A percentile compares a stretch with the other conserved stretches of the same genome.
phyloP scores from a whole-genome alignment of 179 eudicot genomes.

The Beta lomatogona region DNA sequence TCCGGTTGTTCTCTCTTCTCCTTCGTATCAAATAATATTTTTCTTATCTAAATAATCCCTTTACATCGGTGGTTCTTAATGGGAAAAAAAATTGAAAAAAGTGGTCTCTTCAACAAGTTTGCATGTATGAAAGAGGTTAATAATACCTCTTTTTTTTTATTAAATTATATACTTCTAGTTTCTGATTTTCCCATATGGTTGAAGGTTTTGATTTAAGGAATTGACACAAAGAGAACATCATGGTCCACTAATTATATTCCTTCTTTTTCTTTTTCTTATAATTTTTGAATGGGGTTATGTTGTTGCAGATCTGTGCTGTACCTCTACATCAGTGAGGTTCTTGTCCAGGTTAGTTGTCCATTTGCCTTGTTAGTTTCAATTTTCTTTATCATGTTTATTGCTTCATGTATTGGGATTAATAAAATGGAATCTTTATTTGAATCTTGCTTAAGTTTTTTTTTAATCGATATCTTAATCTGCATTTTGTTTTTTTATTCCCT shows the following conservation, averaged over 20 bases:
- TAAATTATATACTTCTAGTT: neutral
- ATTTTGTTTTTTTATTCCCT: neutral
- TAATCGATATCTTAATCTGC: neutral
- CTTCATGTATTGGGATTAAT: neutral
- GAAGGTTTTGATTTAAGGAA: neutral
- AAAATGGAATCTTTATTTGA: no score
- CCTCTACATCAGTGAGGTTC: slow-evolving; percentile 56
- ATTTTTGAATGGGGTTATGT: slow-evolving; percentile 8
- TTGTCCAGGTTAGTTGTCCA: slow-evolving; percentile 59
- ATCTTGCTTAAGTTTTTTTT: neutral
- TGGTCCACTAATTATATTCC: neutral
- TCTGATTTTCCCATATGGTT: neutral
- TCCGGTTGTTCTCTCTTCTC: no score
- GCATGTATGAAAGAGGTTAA: no score
- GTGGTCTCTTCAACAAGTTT: no score
- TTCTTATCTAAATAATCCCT: no score
- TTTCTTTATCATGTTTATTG: neutral
- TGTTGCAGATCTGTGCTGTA: slow-evolving; percentile 68
- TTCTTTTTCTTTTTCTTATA: neutral
- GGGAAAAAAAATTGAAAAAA: no score
- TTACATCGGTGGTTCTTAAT: no score
- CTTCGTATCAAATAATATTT: no score
- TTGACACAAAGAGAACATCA: neutral
- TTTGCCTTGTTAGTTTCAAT: neutral
- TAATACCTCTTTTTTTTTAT: no score